Base-by-base conservation (phyloP, 1,284 basidiomycete species). In the Sporisorium sorghi region DNA sequence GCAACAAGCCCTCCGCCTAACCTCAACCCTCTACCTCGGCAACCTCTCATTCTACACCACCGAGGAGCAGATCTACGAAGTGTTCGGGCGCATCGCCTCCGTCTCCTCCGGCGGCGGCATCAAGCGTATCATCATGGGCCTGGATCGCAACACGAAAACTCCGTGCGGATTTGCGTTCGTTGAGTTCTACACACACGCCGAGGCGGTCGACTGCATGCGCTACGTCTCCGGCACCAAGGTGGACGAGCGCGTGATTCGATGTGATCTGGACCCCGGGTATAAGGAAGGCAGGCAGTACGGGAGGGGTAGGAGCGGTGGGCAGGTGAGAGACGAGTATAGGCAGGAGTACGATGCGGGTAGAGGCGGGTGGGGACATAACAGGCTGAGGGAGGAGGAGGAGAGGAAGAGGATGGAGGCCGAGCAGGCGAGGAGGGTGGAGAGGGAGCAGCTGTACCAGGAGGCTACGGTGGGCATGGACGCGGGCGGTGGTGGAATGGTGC, bases 121-220 rank as follows among this genome's bases (percentile, higher is more conserved):
- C 77, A 98, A 98, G 85, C 90, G 96, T 73, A 97, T 99, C 77
- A 99, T 99, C 81, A 99, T 99, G 97, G 97, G 97, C 26, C 88
- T 99, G 39, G 97, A 99, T 87, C 88, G 97, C 62, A 94, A 98
- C 84, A 92, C 92, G 50, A 91, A 95, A 93, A 99, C 97, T 50
- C 97, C 97, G 0, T 99, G 97, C 84, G 97, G 97, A 1, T 99
- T 99, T 85, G 97, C 96, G 79, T 99, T 99, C 82, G 97, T 99
- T 63, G 97, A 99, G 84, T 99, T 94, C 85, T 99, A 98, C 85
- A 93, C 93, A 10, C 94, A 98, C 82, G 88, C 90, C 7, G 96
- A 99, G 85, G 97, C 97, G 17, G 88, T 97, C 28, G 92, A 94
- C 46, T 92, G 92, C 76, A 90, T 99, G 89, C 90, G 92, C 48